phyloP scores from a whole-genome alignment of 805 yeast genomes.

The Candida nanaspora region DNA sequence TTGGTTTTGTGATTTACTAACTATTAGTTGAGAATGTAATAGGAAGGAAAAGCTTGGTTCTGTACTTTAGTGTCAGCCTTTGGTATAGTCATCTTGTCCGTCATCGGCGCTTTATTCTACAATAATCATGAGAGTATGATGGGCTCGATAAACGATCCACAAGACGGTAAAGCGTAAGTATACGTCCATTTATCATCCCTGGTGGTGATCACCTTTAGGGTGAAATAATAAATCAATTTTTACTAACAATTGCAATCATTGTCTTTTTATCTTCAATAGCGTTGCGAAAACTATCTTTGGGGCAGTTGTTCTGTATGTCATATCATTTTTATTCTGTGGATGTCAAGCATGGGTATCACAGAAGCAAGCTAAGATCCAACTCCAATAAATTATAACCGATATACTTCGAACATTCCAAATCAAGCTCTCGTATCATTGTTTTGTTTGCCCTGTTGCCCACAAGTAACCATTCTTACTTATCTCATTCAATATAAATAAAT shows the following conservation, averaged over 20 bases:
- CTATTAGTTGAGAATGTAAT: background rate
- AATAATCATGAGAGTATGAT: conserved; percentile 83
- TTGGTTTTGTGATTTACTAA: background rate
- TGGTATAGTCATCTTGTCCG: conserved; percentile 81
- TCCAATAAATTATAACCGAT: too few relatives aligned
- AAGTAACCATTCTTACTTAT: too few relatives aligned
- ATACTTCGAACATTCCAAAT: too few relatives aligned
- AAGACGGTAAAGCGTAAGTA: conserved; percentile 74
- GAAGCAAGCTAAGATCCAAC: conserved; percentile 59
- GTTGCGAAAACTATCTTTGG: conserved; percentile 88
- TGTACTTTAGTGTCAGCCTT: conserved; percentile 91
- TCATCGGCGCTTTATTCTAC: conserved; percentile 77
- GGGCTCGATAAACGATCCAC: conserved; percentile 88
- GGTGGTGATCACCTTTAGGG: too few relatives aligned
- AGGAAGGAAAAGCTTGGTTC: conserved; percentile 68
- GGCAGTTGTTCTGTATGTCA: conserved; percentile 77
- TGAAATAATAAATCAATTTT: too few relatives aligned
- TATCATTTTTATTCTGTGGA: conserved; percentile 85
- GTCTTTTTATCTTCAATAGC: conserved; percentile 18
- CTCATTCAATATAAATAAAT: too few relatives aligned
- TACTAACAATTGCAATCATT: too few relatives aligned
- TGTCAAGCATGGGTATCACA: conserved; percentile 63
- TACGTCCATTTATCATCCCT: background rate
- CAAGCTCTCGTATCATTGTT: too few relatives aligned
- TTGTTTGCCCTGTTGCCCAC: too few relatives aligned